phyloP scores from a whole-genome alignment of 1,284 basidiomycete species.

The Fomitopsis betulina region DNA sequence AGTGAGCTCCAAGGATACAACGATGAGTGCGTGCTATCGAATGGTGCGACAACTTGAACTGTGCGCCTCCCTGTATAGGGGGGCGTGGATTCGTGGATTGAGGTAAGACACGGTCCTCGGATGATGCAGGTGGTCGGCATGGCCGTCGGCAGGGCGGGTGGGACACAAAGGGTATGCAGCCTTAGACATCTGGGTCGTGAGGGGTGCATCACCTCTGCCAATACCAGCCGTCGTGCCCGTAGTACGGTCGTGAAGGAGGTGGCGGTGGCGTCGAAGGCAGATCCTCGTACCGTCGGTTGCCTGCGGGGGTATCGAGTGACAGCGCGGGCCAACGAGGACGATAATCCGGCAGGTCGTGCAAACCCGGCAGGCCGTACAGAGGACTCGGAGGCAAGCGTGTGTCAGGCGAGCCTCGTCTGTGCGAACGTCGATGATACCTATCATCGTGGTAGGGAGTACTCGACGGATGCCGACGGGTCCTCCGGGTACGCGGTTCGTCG shows the following conservation, averaged over 20 bases:
- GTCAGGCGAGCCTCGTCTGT: not conserved
- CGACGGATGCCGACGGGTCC: not conserved
- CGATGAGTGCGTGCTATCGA: too few species aligned
- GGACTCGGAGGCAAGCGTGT: not conserved
- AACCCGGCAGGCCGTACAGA: not conserved
- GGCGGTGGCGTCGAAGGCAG: not conserved
- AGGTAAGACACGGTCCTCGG: too few species aligned
- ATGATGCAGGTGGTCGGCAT: too few species aligned
- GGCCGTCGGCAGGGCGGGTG: too few species aligned
- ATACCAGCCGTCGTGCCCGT: not conserved
- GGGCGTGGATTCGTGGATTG: too few species aligned
- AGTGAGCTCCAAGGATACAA: too few species aligned
- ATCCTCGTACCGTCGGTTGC: not conserved
- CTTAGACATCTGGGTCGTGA: too few species aligned
- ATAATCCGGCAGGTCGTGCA: not conserved
- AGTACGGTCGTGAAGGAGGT: not conserved
- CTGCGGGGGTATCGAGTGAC: not conserved
- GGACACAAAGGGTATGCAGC: too few species aligned
- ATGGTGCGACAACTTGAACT: too few species aligned
- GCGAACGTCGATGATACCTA: not conserved
- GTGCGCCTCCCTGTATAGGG: too few species aligned
- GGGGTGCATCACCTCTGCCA: not conserved
- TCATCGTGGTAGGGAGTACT: not conserved
- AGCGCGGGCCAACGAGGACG: not conserved
- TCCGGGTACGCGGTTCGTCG: not conserved